phyloP scores from a whole-genome alignment of 148 eudicot genomes.

The Cornus kousa region DNA sequence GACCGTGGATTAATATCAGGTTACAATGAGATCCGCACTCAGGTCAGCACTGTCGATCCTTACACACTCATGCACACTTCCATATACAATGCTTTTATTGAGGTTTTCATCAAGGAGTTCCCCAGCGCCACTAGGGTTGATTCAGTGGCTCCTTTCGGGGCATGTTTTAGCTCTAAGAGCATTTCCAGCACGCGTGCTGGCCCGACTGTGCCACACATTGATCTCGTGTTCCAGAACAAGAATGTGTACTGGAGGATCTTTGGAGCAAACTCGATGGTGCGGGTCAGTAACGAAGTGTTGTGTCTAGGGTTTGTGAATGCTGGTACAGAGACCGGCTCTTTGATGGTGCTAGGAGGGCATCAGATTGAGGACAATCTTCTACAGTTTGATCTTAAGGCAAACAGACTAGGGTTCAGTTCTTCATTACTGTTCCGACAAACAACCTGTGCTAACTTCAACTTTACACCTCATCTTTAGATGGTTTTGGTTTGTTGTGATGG shows the following conservation, averaged over 20 bases:
- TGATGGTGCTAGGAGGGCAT: slow-evolving; percentile 34
- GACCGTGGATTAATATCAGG: too few relatives aligned
- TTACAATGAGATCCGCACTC: too few relatives aligned
- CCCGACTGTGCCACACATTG: slow-evolving; percentile 25
- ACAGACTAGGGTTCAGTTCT: too few relatives aligned
- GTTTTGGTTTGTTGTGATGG: slow-evolving; percentile 11
- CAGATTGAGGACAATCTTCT: slow-evolving; percentile 30
- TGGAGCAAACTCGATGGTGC: slow-evolving; percentile 22
- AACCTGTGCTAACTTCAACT: too few relatives aligned
- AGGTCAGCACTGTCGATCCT: slow-evolving; percentile 40
- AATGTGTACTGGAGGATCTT: slow-evolving; percentile 29
- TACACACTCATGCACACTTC: slow-evolving; percentile 40
- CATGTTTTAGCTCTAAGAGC: slow-evolving; percentile 22
- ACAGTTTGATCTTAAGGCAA: too few relatives aligned
- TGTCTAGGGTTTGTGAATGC: slow-evolving; percentile 37
- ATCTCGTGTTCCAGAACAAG: slow-evolving; percentile 22
- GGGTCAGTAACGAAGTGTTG: slow-evolving; percentile 9
- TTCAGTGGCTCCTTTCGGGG: slow-evolving; percentile 34
- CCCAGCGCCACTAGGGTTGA: slow-evolving; percentile 15
- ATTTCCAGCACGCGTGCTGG: slow-evolving; percentile 16
- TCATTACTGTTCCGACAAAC: too few relatives aligned
- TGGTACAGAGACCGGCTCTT: slow-evolving; percentile 20
- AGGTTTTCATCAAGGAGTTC: slow-evolving; percentile 18
- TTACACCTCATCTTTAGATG: slow-evolving; percentile 13
- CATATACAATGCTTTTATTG: slow-evolving; percentile 28